Conservation (phyloP, 495 filamentous ascomycete genomes). For the Talaromyces ruber region DNA sequence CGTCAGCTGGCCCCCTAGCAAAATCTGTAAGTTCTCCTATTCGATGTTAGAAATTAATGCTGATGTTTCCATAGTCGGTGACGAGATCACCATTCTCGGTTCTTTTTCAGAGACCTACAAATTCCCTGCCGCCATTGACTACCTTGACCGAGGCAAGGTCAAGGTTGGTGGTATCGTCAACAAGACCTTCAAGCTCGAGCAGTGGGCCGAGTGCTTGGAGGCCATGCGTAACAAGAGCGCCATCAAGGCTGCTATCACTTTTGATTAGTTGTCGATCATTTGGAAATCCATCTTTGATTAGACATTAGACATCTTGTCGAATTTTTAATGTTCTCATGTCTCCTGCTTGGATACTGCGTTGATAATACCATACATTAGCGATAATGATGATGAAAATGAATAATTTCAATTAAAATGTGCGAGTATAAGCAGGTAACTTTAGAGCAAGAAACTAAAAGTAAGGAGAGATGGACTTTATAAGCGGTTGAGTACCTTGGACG, state of each 20-base stretch:
- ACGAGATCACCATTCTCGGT: slow-evolving; percentile 63
- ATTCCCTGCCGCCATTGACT: slow-evolving; percentile 64
- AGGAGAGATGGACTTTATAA: neutral
- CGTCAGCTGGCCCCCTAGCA: slow-evolving; percentile 57
- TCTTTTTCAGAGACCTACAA: slow-evolving; percentile 65
- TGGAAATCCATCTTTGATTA: neutral
- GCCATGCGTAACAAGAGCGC: slow-evolving; percentile 53
- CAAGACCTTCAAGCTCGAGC: slow-evolving; percentile 40
- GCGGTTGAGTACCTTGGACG: neutral
- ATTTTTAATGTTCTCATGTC: neutral
- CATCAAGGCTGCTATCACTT: slow-evolving; percentile 64
- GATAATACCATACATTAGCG: neutral
- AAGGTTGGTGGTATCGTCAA: slow-evolving; percentile 48
- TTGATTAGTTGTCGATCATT: slow-evolving; percentile 36
- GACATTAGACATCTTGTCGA: neutral
- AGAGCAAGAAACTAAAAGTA: neutral
- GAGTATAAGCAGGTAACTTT: neutral
- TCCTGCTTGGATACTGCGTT: neutral
- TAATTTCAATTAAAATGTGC: neutral
- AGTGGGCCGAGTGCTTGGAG: slow-evolving; percentile 35
- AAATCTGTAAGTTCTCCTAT: slow-evolving; percentile 42
- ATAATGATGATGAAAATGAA: neutral
- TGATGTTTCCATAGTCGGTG: slow-evolving; percentile 25
- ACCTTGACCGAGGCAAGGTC: slow-evolving; percentile 58
- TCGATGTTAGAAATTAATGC: too few relatives aligned